Conservation (phyloP, 2,329 filamentous ascomycete genomes). For the Stylonectria norvegica region DNA sequence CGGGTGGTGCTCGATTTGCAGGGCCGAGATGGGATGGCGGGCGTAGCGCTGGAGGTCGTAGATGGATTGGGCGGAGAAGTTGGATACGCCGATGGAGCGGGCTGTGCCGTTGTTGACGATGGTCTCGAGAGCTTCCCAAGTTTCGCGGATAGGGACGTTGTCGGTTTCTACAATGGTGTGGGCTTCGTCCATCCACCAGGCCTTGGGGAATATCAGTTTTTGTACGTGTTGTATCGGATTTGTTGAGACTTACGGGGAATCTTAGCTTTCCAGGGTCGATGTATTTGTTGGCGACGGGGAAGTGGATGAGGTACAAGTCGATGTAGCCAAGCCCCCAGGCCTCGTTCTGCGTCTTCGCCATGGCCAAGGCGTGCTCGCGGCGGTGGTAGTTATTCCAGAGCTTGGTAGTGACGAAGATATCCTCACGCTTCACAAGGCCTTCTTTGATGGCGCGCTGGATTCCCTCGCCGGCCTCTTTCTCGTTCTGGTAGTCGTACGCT, state of each 20-base stretch:
- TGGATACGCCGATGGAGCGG: conserved; percentile 72
- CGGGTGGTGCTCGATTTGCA: conserved; percentile 69
- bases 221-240: neutral
- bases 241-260: conserved; percentile 31
- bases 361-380: conserved; percentile 67
- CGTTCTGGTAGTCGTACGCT: conserved; percentile 60
- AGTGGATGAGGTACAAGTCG: conserved; percentile 80
- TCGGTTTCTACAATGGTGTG: conserved; percentile 51
- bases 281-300: conserved; percentile 44
- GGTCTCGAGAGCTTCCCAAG: conserved; percentile 73
- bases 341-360: conserved; percentile 68
- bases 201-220: conserved; percentile 7
- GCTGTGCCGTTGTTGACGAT: conserved; percentile 65
- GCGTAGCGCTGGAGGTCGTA: conserved; percentile 61
- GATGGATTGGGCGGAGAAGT: conserved; percentile 63
- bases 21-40: conserved; percentile 47
- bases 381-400: conserved; percentile 90
- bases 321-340: conserved; percentile 84
- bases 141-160: conserved; percentile 70
- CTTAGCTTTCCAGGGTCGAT: conserved; percentile 39
- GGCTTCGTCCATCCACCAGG: conserved; percentile 37
- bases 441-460: conserved; percentile 55
- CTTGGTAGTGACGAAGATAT: conserved; percentile 87
- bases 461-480: conserved; percentile 62
- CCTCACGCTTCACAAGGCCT: conserved; percentile 64